Base-by-base conservation (phyloP, 495 filamentous ascomycete species). In the Podospora comata region DNA sequence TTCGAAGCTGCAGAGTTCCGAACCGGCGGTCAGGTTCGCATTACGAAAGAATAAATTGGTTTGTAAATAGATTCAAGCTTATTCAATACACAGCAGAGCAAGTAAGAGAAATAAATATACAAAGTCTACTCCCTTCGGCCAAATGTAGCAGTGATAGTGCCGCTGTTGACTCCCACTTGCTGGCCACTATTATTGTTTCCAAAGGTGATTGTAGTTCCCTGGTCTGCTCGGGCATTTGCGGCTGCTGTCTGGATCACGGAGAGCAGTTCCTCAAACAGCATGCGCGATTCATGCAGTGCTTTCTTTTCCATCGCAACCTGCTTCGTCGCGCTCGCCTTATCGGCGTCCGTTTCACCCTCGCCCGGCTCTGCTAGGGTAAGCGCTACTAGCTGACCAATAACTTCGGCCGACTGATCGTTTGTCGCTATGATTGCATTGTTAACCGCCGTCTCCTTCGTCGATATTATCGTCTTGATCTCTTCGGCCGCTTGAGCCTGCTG, bases 271-370 rank as follows among this genome's bases (percentile, higher is more conserved):
- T 73, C 67, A 23, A 80, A 68, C 62, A 80, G 62, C 67, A 69
- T 74, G 62, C 70, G 73, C 54, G 73, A 80, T 30, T 68, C 72
- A 65, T 59, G 61, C 65, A 78, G 56, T 19, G 64, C 73, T 60
- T 58, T 70, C 66, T 73, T 67, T 67, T 77, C 76, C 65, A 75
- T 71, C 69, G 73, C 71, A 68, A 79, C 64, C 73, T 79, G 75
- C 53, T 64, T 68, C 44, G 71, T 71, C 70, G 70, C 72, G 58
- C 76, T 66, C 66, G 67, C 44, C 70, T 73, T 72, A 60, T 73
- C 74, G 64, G 74, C 72, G 62, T 70, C 67, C 65, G 67, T 69
- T 62, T 70, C 70, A 39, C 73, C 72, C 16, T 73, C 63, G 44
- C 74, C 71, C 66, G 60, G 61, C 64, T 70, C 62, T 19, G 70